These are phyloP conservation scores for Suhomyces coccinellae DNA, from an alignment of 1,139 yeast species.

Conservation along the genomic window DNA sequence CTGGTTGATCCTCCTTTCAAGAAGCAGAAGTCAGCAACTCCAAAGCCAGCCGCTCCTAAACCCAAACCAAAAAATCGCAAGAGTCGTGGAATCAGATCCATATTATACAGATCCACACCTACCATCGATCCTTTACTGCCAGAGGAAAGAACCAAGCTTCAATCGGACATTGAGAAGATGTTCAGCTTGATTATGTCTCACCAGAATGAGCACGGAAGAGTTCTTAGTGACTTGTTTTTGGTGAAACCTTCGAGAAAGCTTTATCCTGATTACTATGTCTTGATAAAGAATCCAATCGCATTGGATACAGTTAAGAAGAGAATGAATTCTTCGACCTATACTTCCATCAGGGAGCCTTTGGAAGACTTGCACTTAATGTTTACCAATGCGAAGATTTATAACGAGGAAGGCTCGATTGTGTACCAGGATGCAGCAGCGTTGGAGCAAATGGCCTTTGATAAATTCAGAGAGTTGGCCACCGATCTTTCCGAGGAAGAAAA, in stretches of 20 bases:
- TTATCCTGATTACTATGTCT: conserved; percentile 85
- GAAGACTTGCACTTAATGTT: conserved; percentile 79
- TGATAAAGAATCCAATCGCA: conserved; percentile 81
- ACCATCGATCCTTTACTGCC: conserved; percentile 40
- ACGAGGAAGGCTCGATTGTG: conserved; percentile 85
- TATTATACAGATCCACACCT: conserved; percentile 40
- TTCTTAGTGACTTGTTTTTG: conserved; percentile 61
- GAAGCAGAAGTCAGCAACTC: conserved; percentile 32
- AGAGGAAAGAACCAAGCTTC: conserved; percentile 45
- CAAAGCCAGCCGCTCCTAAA: conserved; percentile 20
- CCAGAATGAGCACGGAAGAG: conserved; percentile 43
- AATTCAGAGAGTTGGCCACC: conserved; percentile 30
- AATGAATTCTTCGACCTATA: conserved; percentile 54
- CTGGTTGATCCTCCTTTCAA: conserved; percentile 12
- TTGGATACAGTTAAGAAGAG: conserved; percentile 66
- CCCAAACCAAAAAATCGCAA: conserved; percentile 16
- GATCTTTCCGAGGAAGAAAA: conserved; percentile 28
- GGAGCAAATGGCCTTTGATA: conserved; percentile 49
- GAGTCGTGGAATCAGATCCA: conserved; percentile 22
- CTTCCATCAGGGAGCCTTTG: conserved; percentile 56
- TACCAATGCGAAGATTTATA: conserved; percentile 81
- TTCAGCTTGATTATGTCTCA: conserved; percentile 46
- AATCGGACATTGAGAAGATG: conserved; percentile 42
- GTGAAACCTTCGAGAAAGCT: conserved; percentile 67
- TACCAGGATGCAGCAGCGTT: conserved; percentile 73